Conservation (phyloP, 2,329 filamentous ascomycete species). For the Madurella fahalii region DNA sequence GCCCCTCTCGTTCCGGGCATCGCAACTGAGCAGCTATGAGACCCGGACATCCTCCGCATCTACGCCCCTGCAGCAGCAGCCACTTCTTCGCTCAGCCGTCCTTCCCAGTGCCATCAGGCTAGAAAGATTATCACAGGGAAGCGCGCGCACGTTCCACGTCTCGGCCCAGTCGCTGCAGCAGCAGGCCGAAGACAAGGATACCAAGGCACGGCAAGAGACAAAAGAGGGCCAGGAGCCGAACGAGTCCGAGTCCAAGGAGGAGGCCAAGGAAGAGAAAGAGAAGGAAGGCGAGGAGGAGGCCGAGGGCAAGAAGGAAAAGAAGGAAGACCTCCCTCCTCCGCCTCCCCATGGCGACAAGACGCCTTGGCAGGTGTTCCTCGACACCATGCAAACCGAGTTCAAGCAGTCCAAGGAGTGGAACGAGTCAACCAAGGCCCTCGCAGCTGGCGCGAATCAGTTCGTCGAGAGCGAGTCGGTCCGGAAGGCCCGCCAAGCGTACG, state of each 20-base stretch:
- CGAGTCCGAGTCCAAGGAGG: slow-evolving; percentile 29
- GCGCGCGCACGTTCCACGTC: slow-evolving; percentile 38
- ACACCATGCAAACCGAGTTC: slow-evolving; percentile 92
- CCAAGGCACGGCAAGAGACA: slow-evolving; percentile 20
- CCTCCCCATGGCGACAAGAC: slow-evolving; percentile 98
- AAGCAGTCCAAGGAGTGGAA: slow-evolving; percentile 99
- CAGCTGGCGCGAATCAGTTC: slow-evolving; percentile 84
- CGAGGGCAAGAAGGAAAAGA: slow-evolving; percentile 52
- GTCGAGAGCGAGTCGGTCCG: slow-evolving; percentile 89
- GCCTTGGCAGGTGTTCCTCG: slow-evolving; percentile 97
- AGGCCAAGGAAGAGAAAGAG: slow-evolving; percentile 31
- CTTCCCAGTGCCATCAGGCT: slow-evolving; percentile 39
- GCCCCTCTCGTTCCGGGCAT: slow-evolving; percentile 21
- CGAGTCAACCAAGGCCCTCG: slow-evolving; percentile 92
- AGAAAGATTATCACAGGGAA: slow-evolving; percentile 25
- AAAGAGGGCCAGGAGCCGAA: slow-evolving; percentile 30
- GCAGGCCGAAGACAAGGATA: slow-evolving; percentile 20
- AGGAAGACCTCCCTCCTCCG: slow-evolving; percentile 72
- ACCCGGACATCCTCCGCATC: slow-evolving; percentile 27
- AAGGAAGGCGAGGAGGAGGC: slow-evolving; percentile 39
- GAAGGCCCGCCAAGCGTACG: slow-evolving; percentile 79
- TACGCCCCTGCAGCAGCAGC: slow-evolving; percentile 29
- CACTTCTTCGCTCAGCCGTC: slow-evolving; percentile 45
- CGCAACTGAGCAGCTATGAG: slow-evolving; percentile 29
- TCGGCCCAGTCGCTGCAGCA: slow-evolving; percentile 32